Evolutionary conservation across 352 stramenopile genomes (phyloP).

Genomic region (Phytophthora nicotianae): DNA sequence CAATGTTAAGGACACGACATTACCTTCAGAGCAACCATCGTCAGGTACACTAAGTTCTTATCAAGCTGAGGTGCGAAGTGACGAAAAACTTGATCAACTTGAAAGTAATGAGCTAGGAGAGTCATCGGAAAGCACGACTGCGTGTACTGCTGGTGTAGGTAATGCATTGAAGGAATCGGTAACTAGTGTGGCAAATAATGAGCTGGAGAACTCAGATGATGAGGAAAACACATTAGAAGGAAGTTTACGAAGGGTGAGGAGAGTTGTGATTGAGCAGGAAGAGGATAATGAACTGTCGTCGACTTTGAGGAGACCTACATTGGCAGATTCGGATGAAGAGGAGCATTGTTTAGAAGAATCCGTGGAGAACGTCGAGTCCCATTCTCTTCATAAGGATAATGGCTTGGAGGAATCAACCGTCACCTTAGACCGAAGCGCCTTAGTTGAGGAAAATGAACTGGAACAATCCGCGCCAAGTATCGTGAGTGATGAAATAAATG

Average conservation of each 20-base stretch:
- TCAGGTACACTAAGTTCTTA: too few species aligned
- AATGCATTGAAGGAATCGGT: neutral
- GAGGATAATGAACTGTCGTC: conserved; percentile 5
- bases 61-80: too few species aligned
- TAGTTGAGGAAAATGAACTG: conserved; percentile 1
- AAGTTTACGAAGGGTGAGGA: neutral
- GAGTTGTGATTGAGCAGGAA: neutral
- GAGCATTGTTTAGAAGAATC: conserved; percentile 2
- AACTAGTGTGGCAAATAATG: conserved; percentile 1
- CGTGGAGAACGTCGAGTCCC: neutral
- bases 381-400: neutral
- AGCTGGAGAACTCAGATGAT: conserved; percentile 12
- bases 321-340: neutral
- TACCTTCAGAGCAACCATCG: too few species aligned
- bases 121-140: neutral
- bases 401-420: neutral
- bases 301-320: neutral
- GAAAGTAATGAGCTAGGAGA: conserved; percentile 1
- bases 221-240: conserved; percentile 1
- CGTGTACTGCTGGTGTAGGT: neutral
- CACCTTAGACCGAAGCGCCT: neutral
- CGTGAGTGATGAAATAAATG: conserved; percentile 5
- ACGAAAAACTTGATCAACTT: neutral
- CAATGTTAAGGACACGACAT: neutral
- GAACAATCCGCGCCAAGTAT: neutral